These are phyloP conservation scores for Pezicula radicicola DNA, from an alignment of 2,329 filamentous ascomycete genomes.

Conservation along the genomic window DNA sequence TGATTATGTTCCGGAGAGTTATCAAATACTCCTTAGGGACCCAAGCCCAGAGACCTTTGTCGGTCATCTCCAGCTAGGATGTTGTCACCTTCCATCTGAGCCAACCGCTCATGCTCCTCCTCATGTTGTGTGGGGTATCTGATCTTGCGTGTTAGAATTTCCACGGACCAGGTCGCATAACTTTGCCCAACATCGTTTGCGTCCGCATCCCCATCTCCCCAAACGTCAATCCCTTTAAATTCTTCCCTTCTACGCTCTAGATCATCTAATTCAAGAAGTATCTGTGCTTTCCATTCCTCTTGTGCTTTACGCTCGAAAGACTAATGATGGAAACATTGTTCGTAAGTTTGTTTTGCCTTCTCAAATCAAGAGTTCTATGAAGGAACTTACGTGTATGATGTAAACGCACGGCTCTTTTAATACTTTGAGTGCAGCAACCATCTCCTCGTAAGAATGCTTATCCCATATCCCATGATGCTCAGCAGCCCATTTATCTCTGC, in stretches of 20 bases:
- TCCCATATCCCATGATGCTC: not conserved
- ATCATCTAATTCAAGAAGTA: not conserved
- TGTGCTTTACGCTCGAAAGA: not conserved
- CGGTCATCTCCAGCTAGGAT: no score
- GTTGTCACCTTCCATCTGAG: no score
- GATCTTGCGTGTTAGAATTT: not conserved
- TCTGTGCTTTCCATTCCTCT: not conserved
- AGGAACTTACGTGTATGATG: not conserved
- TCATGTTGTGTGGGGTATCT: not conserved
- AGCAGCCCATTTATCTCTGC: conserved; percentile 4
- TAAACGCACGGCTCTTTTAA: not conserved
- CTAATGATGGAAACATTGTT: not conserved
- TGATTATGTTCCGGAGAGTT: no score
- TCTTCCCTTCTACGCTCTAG: not conserved
- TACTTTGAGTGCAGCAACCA: not conserved
- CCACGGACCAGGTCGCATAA: not conserved
- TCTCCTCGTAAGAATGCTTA: conserved; percentile 2
- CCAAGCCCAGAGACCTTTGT: no score
- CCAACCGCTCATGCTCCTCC: no score
- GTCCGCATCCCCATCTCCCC: not conserved
- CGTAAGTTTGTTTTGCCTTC: not conserved
- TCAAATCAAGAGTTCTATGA: not conserved
- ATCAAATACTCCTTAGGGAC: no score
- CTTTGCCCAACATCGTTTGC: not conserved
- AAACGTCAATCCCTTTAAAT: not conserved